Base-by-base conservation (phyloP, 106 monocot species). In the Acorus calamus region DNA sequence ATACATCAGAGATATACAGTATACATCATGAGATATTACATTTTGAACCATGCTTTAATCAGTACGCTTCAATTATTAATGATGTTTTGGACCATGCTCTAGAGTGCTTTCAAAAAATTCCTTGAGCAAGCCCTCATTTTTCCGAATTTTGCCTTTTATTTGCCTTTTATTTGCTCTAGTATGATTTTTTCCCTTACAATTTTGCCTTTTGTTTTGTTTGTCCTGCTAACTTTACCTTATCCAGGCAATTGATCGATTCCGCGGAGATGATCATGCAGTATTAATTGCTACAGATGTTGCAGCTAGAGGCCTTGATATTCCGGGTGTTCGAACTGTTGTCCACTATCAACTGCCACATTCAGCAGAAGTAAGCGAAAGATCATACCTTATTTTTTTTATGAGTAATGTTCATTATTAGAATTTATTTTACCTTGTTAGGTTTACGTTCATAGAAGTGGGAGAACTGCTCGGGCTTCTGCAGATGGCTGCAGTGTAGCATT, bases 291-390 rank as follows among this genome's bases (percentile, higher is more conserved):
- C 98, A 77, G 98, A 98, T 79, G 92, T 92, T 69, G 92, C 92
- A 62, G 92, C 98, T 67, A 83, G 98, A 75, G 98, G 98, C 5
- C 80, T 98, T 68, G 98, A 98, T 73, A 83, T 98, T 76, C 88
- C 83, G 70, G 85, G 83, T 55, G 79, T 92, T 68, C 73, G 98
- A 82, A 98, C 98, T 67, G 98, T 98, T 66, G 60, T 98, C 49
- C 98, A 98, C 66, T 98, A 83, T 83, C 98, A 98, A 60, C 72
- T 98, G 77, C 98, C 98, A 47, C 98, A 98, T 72, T 92, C 98
- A 51, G 83, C 96, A 12, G 96, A 98, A 47, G 98, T 98, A 83
- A 10, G 88, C 60, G 14, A 11, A 8, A 58, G 7, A 5, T 8
- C 4, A 56, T 56, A 4, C n/a, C 2, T 0, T 60, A 43, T 60